Evolutionary conservation across 1,284 basidiomycete species (phyloP).

Genomic region (Tylopilus orsonianus): DNA sequence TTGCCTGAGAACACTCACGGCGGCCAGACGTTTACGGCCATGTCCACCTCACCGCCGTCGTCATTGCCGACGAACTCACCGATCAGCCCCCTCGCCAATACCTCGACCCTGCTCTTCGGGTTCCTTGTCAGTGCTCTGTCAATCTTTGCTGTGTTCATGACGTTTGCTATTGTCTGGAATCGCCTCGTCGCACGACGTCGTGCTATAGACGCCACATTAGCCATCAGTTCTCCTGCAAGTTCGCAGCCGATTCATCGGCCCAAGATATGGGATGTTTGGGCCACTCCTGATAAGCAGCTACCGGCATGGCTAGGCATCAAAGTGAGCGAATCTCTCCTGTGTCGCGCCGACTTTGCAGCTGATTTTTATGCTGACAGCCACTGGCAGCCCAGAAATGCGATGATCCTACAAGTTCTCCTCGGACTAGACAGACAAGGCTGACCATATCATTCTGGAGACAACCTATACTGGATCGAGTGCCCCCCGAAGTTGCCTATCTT

Average conservation of each 20-base stretch:
- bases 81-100: background rate
- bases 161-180: conserved; percentile 32
- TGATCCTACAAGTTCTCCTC: background rate
- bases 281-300: conserved; percentile 3
- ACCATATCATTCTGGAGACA: conserved; percentile 23
- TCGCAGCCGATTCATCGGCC: conserved; percentile 16
- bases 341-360: background rate
- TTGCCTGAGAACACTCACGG: conserved; percentile 16
- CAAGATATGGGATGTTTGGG: conserved; percentile 25
- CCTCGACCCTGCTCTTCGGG: conserved; percentile 33
- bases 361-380: conserved; percentile 22
- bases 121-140: conserved; percentile 33
- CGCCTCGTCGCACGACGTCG: conserved; percentile 32
- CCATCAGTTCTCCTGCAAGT: background rate
- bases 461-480: conserved; percentile 15
- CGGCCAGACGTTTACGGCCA: conserved; percentile 13
- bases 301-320: conserved; percentile 22
- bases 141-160: conserved; percentile 34
- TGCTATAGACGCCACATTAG: conserved; percentile 26
- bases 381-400: conserved; percentile 20
- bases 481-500: conserved; percentile 30
- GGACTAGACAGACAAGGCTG: conserved; percentile 3
- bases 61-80: conserved; percentile 3
- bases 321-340: conserved; percentile 13
- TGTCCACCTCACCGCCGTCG: conserved; percentile 25